A percentile compares a stretch with the other conserved stretches of the same genome.
Conservation (phyloP, 2,329 filamentous ascomycete species). For the Cyphellophora europaea region DNA sequence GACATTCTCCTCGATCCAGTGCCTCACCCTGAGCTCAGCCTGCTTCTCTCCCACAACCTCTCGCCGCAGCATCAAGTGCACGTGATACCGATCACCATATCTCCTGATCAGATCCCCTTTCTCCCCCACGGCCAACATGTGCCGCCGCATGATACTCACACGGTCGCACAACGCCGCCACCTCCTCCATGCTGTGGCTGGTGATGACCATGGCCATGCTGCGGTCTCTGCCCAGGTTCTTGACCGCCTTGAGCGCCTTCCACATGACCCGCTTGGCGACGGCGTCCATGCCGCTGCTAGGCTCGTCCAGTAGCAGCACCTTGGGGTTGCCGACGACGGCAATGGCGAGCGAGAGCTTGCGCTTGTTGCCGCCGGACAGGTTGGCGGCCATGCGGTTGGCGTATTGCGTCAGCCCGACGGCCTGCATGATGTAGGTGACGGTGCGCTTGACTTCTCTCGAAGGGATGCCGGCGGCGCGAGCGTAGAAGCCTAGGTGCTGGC, state of each 20-base stretch:
- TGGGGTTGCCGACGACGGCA: constrained; percentile 66
- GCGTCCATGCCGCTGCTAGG: constrained; percentile 64
- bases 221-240: constrained; percentile 2
- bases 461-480: constrained; percentile 21
- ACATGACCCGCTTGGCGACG: constrained; percentile 26
- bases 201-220: constrained; percentile 25
- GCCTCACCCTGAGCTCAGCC: not conserved
- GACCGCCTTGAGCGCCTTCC: constrained; percentile 23
- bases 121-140: constrained; percentile 20
- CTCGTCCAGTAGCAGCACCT: constrained; percentile 64
- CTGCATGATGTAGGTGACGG: constrained; percentile 63
- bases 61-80: constrained; percentile 3
- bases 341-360: constrained; percentile 68
- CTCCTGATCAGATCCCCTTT: constrained; percentile 2
- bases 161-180: constrained; percentile 25
- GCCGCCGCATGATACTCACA: constrained; percentile 25
- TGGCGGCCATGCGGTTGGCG: constrained; percentile 61
- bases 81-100: constrained; percentile 5
- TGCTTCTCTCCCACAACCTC: constrained; percentile 1
- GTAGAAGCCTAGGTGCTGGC: constrained; percentile 7
- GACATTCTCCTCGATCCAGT: constrained; percentile 3
- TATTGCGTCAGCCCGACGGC: constrained; percentile 70
- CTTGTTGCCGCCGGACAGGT: constrained; percentile 72
- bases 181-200: constrained; percentile 30
- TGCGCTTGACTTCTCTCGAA: constrained; percentile 53